Base-by-base conservation (phyloP, 2,329 filamentous ascomycete species). In the Tympanopsis confertula region DNA sequence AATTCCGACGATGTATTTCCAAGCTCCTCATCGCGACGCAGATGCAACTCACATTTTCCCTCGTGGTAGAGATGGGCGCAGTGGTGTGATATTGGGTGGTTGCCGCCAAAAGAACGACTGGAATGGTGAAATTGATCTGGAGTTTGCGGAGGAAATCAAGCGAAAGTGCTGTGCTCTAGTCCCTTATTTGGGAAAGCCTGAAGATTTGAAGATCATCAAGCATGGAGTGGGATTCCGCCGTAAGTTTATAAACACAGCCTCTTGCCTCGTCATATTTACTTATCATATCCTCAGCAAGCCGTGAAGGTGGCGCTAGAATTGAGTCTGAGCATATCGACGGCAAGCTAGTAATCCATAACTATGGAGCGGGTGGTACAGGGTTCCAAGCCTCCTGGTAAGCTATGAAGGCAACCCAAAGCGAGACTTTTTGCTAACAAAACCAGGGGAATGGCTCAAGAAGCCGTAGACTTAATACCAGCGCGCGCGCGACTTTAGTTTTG, bases 11-110 rank as follows among this genome's bases (percentile, higher is more conserved):
- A 66, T 66, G 61, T 56, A 57, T 39, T 56, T 65, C 44, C 58
- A 62, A 24, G 56, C 57, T 1, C 61, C 60, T 2, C 52, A 55
- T 19, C 54, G 63, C 19, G 57, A 62, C 38, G 57, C 56, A 15
- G 55, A 60, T 14, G 58, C 56, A 0, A 61, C 62, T 0, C 65
- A 67, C 40, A 51, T 68, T 4, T 66, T 68, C 42, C 62, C 61
- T 3, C 52, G n/a, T n/a, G n/a, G n/a, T n/a, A n/a, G 64, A 3
- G 53, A 57, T 1, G 51, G 59, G 4, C 44, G 45, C 2, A 55
- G 55, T 4, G 56, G 55, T 3, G 45, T 58, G 7, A 47, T 58
- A 2, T 47, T 59, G 1, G 56, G 56, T 1, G 57, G 56, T 0
- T 58, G 53, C 35, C 45, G 54, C 17, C 43, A 55, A 19, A 47